These are phyloP conservation scores for Solanum rostratum DNA, from an alignment of 257 asterid genomes.

Conservation along the genomic window DNA sequence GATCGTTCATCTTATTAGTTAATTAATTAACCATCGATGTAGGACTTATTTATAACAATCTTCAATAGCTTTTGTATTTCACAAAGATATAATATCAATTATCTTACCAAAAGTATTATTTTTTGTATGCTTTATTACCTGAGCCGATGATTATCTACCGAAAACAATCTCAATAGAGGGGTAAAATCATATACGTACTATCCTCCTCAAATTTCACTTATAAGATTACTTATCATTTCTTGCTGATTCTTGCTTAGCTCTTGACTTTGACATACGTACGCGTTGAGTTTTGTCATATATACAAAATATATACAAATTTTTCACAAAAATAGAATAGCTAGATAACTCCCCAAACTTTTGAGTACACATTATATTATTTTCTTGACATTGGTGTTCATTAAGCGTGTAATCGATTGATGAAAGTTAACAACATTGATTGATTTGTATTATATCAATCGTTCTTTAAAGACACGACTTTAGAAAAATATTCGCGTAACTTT, in stretches of 20 bases:
- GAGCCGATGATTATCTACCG: too few species aligned
- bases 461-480: not conserved
- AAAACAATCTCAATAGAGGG: too few species aligned
- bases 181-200: too few species aligned
- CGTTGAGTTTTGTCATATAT: not conserved
- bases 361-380: not conserved
- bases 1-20: too few species aligned
- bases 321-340: not conserved
- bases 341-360: not conserved
- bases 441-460: not conserved
- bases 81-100: too few species aligned
- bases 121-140: too few species aligned
- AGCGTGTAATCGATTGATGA: not conserved
- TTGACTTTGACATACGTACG: not conserved
- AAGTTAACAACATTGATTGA: not conserved
- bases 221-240: too few species aligned
- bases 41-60: fast-evolving
- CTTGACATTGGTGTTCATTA: not conserved
- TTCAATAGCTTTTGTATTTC: too few species aligned
- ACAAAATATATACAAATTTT: not conserved
- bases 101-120: too few species aligned
- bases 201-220: too few species aligned
- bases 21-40: too few species aligned
- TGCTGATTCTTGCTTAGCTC: not conserved
- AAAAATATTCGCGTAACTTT: not conserved